Evolutionary conservation across 148 eudicot species (phyloP).

Genomic region (Heliosperma pusillum): DNA sequence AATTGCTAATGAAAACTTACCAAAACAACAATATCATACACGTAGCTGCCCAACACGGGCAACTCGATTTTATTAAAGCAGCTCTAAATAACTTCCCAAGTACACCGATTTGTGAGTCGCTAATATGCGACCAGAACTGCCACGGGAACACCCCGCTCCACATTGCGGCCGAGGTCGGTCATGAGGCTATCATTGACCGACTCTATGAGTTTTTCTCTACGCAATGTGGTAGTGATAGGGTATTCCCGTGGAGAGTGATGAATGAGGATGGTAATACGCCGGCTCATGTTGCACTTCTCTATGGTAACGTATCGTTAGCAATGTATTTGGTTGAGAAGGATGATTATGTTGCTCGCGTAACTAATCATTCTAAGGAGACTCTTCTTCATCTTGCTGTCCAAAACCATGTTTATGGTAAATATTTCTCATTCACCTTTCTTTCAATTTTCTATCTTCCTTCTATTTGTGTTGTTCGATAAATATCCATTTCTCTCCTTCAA

Average conservation of each 20-base stretch:
- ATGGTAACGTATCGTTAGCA: not conserved
- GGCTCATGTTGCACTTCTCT: not conserved
- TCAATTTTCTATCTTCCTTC: too few species aligned
- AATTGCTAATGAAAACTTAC: not conserved
- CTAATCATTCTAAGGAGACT: not conserved
- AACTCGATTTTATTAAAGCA: not conserved
- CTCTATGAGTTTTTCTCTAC: not conserved
- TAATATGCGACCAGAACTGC: not conserved
- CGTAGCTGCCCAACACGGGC: not conserved
- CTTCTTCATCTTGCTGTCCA: slow-evolving; percentile 8
- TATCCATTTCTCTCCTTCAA: too few species aligned
- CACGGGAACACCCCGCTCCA: slow-evolving; percentile 6
- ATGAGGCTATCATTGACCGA: not conserved
- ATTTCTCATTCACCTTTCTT: too few species aligned
- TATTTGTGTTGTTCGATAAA: too few species aligned
- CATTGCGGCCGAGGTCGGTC: slow-evolving; percentile 6
- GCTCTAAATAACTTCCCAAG: not conserved
- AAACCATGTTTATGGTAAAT: slow-evolving; percentile 3
- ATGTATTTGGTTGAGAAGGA: not conserved
- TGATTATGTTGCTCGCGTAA: not conserved
- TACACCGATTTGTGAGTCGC: not conserved
- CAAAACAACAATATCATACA: slow-evolving; percentile 9
- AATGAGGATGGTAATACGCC: slow-evolving; percentile 1
- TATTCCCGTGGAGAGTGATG: not conserved
- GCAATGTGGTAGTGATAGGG: not conserved